These are phyloP conservation scores for Brassica juncea DNA, from an alignment of 345 rosid species.

Conservation along the genomic window DNA sequence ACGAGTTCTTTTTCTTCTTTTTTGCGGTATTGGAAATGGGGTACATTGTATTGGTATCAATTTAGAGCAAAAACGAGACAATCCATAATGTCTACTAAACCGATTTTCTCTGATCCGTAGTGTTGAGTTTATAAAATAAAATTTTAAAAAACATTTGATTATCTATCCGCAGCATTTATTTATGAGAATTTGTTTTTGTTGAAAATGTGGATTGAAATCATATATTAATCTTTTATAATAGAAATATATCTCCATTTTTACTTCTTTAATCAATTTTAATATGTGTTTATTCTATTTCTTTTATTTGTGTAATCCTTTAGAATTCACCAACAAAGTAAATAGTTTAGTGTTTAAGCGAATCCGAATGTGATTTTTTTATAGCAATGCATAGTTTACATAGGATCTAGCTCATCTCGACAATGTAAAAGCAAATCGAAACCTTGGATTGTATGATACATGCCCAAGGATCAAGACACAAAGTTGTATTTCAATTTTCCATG, in stretches of 20 bases:
- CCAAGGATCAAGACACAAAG: conserved; percentile 35
- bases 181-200: not conserved
- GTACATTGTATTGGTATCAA: conserved; percentile 2
- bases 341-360: conserved; percentile 19
- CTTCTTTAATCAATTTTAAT: not conserved
- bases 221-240: not conserved
- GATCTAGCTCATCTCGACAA: conserved; percentile 38
- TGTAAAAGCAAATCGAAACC: conserved; percentile 35
- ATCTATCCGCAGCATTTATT: not conserved
- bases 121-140: not conserved
- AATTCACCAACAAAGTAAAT: conserved; percentile 18
- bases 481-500: conserved; percentile 27
- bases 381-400: conserved; percentile 34
- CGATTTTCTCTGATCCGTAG: not conserved
- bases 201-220: not conserved
- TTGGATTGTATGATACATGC: conserved; percentile 36
- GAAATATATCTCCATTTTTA: conserved; percentile 3
- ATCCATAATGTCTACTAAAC: conserved; percentile 13
- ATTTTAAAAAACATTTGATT: not conserved
- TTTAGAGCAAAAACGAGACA: not conserved
- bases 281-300: not conserved
- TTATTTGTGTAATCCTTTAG: not conserved
- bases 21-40: not conserved
- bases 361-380: conserved; percentile 29
- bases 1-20: not conserved